Evolutionary conservation across 345 rosid genomes (phyloP), one percentile per base, ranked within the genome.

Genomic region (Bruguiera gymnorhiza): DNA sequence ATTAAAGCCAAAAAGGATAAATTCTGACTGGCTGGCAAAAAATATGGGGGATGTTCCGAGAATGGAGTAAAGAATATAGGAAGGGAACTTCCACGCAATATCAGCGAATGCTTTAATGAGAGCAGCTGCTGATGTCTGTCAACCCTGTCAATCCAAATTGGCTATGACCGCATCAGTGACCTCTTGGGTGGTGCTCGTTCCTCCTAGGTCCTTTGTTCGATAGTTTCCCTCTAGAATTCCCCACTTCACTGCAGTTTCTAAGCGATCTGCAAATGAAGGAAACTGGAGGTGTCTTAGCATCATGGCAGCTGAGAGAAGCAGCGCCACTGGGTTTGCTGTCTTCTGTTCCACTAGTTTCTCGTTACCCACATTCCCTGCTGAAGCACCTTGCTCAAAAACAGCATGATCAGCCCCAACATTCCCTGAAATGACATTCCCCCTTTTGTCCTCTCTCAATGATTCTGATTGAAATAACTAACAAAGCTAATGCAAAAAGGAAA

Each of bases 231-330:
- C 96, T 3, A 36, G 70, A 60, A 93, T 91, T 67, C 89, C 96
- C 26, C 69, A 71, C 73, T 89, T 75, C 70, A 93, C 98, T 0
- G 98, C 96, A 15, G 92, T 87, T 76, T 91, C 98, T 24, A 93
- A 81, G 74, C 91, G 80, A 79, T 91, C 94, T 8, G 97, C 97
- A 32, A 93, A 93, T 8, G 96, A 86, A 60, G 98, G 97, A 73
- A 93, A 91, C 80, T 89, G 98, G 62, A 93, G 93, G 70, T 93
- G 98, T 77, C 96, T 93, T 55, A 93, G 86, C 98, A 93, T 91
- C 98, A 93, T 93, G 21, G 98, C 96, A 54, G 97, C 91, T 58
- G 98, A 93, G 36, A 89, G 96, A 61, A 93, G 93, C 67, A 93
- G 73, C 0, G 98, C 98, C 68, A 93, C 94, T 8, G 97, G 98